Evolutionary conservation across 306 rosid species (phyloP), one percentile per base, ranked within the genome.

Genomic region (Casuarina glauca): DNA sequence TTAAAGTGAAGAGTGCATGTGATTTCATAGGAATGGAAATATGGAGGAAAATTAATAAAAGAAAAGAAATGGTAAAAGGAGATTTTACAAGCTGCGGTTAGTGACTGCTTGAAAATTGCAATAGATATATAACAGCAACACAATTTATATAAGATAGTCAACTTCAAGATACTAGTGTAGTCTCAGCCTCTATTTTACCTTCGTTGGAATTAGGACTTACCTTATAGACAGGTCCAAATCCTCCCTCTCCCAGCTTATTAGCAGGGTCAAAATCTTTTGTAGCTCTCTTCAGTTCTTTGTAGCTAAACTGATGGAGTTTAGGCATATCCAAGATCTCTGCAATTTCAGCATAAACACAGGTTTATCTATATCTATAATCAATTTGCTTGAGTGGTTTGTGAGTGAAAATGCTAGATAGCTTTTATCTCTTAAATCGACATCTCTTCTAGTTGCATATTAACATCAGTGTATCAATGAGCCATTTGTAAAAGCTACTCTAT

Each of bases 201-300:
- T 46, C 44, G 15, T 60, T 45, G 74, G 35, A 84, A 38, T 61
- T 11, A 36, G 49, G 41, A 49, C 55, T 78, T 84, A 91, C 93
- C 94, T 89, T 89, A 69, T 73, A 87, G 69, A 93, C 97, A 57
- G 97, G 93, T 83, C 98, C 97, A 77, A 93, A 93, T 81, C 97
- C 98, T 81, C 98, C 97, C 73, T 93, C 93, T 63, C 98, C 93
- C 57, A 91, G 89, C 83, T 91, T 93, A 70, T 88, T 88, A 57
- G 72, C 80, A 41, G 75, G 32, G 79, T 73, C 80, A 72, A 91
- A 88, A 82, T 93, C 98, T 79, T 78, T 57, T 32, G 97, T 93
- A 74, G 97, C 93, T 74, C 69, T 80, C 78, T 51, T 88, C 64
- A 91, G 82, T 83, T 88, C 97, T 4, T 81, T 79, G 66, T 81